Base-by-base conservation (phyloP, 106 monocot genomes). In the Dioscorea zingiberensis region DNA sequence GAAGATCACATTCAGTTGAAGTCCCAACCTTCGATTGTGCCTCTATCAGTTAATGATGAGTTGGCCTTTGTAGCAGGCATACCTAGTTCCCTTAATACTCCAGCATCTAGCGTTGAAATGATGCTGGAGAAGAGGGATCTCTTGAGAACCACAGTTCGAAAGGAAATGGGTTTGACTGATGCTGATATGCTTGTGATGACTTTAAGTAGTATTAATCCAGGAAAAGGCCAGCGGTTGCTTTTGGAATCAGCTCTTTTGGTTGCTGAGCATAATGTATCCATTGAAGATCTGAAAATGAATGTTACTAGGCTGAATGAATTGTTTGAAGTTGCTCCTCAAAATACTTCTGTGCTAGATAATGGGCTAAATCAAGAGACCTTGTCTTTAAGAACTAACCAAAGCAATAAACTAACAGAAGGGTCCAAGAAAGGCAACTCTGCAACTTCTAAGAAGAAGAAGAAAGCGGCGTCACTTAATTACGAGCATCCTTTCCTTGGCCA, bases 31-130 rank as follows among this genome's bases (percentile, higher is more conserved):
- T 63, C 67, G 68, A 16, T 80, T 58, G 84, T 94, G 59, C 87
- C 94, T 78, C 86, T 94, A 56, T 94, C 94, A 56, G 80, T 94
- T 48, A 94, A 84, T 62, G 94, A 94, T 74, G 94, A 94, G 62
- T 58, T 94, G 38, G 90, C 90, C 29, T 90, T 81, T 80, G 82
- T 79, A 38, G 94, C 94, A 28, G 94, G 94, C 46, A 73, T 94
- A 60, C 81, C 78, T 22, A 84, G 72, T 72, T 90, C 84, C 27
- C 73, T 87, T 8, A 94, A 94, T 68, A 79, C 74, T 51, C 76
- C 77, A 71, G 62, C 64, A 38, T 76, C 70, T 70, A 94, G 60
- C 65, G 72, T 74, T 53, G 84, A 87, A 54, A 90, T 70, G 17
- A 94, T 94, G 94, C 46, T 68, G 22, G 82, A 87, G 54, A 90